These are phyloP conservation scores for Pseudogymnoascus destructans DNA, from an alignment of 2,329 filamentous ascomycete species.

Conservation along the genomic window DNA sequence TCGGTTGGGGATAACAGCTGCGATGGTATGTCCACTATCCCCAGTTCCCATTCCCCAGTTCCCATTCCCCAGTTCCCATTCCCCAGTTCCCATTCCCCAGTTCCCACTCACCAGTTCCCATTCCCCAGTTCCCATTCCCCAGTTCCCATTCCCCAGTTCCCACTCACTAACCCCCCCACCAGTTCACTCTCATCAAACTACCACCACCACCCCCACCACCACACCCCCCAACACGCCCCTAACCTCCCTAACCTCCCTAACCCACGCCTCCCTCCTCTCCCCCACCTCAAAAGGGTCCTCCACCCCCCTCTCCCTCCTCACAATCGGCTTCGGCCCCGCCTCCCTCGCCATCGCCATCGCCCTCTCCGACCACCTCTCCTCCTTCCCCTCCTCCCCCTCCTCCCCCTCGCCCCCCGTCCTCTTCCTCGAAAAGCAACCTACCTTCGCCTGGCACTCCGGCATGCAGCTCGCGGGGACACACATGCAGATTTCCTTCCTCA, in stretches of 20 bases:
- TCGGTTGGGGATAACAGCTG: neutral
- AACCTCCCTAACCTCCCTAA: neutral
- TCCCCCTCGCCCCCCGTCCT: slow-evolving; percentile 45
- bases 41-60: neutral
- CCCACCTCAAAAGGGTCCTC: neutral
- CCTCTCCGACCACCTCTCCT: slow-evolving; percentile 59
- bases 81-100: too few species aligned
- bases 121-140: neutral
- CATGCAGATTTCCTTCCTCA: slow-evolving; percentile 96
- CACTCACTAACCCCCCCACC: neutral
- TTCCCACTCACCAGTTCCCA: too few species aligned
- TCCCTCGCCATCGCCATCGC: slow-evolving; percentile 82
- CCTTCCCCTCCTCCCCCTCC: slow-evolving; percentile 32
- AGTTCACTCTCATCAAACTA: neutral
- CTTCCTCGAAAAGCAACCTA: slow-evolving; percentile 71
- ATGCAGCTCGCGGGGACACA: slow-evolving; percentile 85
- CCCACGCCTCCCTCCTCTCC: neutral
- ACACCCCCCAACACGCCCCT: neutral
- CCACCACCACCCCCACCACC: neutral
- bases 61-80: neutral
- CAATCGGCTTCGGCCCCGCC: slow-evolving; percentile 85
- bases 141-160: too few species aligned
- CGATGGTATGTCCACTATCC: neutral
- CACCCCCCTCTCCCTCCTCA: slow-evolving; percentile 43
- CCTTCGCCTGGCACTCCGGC: slow-evolving; percentile 82